These are phyloP conservation scores for Penium margaritaceum DNA, from an alignment of 139 green algal species.

Conservation along the genomic window DNA sequence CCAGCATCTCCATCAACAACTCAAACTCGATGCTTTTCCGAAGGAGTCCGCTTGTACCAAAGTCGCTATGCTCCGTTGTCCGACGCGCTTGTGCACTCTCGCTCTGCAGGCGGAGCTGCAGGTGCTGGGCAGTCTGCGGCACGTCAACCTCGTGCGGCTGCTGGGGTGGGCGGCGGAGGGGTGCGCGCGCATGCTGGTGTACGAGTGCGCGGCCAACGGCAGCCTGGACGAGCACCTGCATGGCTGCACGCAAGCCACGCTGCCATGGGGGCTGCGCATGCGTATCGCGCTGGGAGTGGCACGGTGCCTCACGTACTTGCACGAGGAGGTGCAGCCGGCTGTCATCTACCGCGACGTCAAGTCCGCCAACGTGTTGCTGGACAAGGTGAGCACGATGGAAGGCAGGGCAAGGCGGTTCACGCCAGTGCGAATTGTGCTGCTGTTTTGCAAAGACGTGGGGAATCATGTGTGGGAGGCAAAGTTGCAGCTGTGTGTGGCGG, in stretches of 20 bases:
- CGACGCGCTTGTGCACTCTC: neutral
- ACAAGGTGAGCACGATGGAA: neutral
- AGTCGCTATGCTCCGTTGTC: too few species aligned
- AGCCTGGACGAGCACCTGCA: neutral
- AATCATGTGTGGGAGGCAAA: too few species aligned
- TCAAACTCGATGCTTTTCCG: too few species aligned
- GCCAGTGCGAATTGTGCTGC: too few species aligned
- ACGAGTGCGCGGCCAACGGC: neutral
- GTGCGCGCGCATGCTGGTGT: neutral
- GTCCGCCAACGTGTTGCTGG: conserved; percentile 31
- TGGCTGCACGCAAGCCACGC: neutral
- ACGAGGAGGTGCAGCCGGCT: conserved; percentile 1
- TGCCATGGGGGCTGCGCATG: neutral
- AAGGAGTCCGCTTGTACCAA: too few species aligned
- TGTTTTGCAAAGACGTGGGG: neutral
- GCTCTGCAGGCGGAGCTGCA: neutral
- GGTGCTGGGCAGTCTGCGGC: neutral
- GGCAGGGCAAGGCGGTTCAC: too few species aligned
- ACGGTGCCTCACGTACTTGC: conserved; percentile 31
- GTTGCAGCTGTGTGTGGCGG: too few species aligned
- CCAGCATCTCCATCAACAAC: too few species aligned
- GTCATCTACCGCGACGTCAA: conserved; percentile 44
- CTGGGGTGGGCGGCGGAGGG: too few species aligned
- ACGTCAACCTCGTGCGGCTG: neutral
- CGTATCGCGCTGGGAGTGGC: neutral